Conservation (phyloP, 2,329 filamentous ascomycete species). For the Hirsutella thompsonii region DNA sequence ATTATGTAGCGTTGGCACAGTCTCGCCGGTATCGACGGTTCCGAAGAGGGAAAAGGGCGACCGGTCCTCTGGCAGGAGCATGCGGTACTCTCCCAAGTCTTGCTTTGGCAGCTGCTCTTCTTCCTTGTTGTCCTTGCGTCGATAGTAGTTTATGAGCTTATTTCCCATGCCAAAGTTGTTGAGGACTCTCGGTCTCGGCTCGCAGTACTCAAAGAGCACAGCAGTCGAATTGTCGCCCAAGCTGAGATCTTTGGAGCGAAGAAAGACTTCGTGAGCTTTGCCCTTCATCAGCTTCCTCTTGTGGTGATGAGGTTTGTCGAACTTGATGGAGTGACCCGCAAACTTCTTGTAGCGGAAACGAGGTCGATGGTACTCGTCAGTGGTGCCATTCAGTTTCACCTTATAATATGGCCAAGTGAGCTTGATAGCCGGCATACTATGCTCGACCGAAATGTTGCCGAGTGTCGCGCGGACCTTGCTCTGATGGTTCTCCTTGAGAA, state of each 20-base stretch:
- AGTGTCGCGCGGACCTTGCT: slow-evolving; percentile 90
- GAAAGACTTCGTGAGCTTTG: slow-evolving; percentile 68
- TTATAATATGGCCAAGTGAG: slow-evolving; percentile 95
- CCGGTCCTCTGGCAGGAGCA: slow-evolving; percentile 84
- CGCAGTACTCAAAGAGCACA: slow-evolving; percentile 87
- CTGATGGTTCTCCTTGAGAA: slow-evolving; percentile 92
- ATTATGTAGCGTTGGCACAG: slow-evolving; percentile 83
- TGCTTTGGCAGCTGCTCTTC: slow-evolving; percentile 64
- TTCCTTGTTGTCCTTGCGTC: slow-evolving; percentile 61
- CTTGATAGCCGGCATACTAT: slow-evolving; percentile 82
- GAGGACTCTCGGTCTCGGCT: slow-evolving; percentile 80
- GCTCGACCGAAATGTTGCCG: slow-evolving; percentile 84
- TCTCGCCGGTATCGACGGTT: slow-evolving; percentile 81
- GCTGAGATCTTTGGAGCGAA: slow-evolving; percentile 68
- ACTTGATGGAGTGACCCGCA: slow-evolving; percentile 54
- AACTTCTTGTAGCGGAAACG: slow-evolving; percentile 58
- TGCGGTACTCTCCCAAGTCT: slow-evolving; percentile 78
- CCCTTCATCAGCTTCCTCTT: slow-evolving; percentile 78
- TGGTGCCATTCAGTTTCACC: slow-evolving; percentile 65
- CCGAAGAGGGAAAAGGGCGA: slow-evolving; percentile 95
- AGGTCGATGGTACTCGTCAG: slow-evolving; percentile 72
- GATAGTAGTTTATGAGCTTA: slow-evolving; percentile 93
- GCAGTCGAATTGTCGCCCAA: slow-evolving; percentile 81
- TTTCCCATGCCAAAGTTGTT: slow-evolving; percentile 98
- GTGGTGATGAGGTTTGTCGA: slow-evolving; percentile 56